These are phyloP conservation scores for Lasiosphaeria ovina DNA, from an alignment of 495 filamentous ascomycete genomes.

Conservation along the genomic window DNA sequence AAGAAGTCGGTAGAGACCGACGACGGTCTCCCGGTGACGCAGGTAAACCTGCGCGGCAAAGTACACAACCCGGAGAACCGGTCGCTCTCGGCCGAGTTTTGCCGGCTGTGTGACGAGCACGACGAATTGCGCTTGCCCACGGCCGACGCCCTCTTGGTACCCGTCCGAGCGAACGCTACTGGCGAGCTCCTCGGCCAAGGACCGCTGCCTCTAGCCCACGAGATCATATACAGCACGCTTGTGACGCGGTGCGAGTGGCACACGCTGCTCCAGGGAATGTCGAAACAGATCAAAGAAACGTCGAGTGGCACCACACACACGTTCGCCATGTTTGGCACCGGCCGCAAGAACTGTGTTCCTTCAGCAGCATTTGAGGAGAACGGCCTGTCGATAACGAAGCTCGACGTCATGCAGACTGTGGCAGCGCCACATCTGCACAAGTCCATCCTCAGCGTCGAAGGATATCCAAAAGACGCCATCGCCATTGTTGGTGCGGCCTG, in stretches of 20 bases:
- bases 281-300: constrained; percentile 22
- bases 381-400: too few relatives aligned
- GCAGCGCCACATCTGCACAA: too few relatives aligned
- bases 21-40: constrained; percentile 16
- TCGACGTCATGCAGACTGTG: too few relatives aligned
- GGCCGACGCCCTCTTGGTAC: constrained; percentile 18
- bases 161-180: constrained; percentile 29
- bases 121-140: constrained; percentile 21
- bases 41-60: constrained; percentile 26
- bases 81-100: constrained; percentile 23
- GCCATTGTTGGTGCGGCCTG: constrained; percentile 54
- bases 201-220: constrained; percentile 24
- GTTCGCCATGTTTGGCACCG: constrained; percentile 16
- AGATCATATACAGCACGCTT: constrained; percentile 32
- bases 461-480: constrained; percentile 28
- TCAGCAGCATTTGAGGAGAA: too few relatives aligned
- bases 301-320: constrained; percentile 18
- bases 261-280: constrained; percentile 25
- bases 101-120: constrained; percentile 17
- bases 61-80: constrained; percentile 36
- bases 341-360: too few relatives aligned
- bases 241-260: constrained; percentile 38
- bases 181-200: constrained; percentile 20
- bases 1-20: constrained; percentile 10
- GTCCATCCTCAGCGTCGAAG: background rate